phyloP scores from a whole-genome alignment of 139 green algal genomes.

The Tetradesmus lagerheimii region DNA sequence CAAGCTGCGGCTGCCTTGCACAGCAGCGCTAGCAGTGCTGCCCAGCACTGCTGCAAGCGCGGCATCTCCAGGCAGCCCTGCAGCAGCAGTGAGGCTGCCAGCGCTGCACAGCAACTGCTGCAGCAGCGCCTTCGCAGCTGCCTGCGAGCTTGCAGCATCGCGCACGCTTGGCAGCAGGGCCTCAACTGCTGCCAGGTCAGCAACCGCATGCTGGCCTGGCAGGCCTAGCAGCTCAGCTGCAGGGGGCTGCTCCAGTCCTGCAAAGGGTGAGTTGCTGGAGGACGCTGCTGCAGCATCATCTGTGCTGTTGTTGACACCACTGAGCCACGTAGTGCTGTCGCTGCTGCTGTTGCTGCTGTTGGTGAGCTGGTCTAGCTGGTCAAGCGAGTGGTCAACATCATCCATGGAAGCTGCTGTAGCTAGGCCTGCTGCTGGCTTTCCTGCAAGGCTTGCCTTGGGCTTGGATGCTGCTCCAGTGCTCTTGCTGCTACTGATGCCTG shows the following conservation, averaged over 20 bases:
- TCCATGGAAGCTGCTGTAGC: not conserved
- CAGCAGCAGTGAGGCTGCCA: not conserved
- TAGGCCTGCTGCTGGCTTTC: not conserved
- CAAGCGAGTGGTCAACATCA: not conserved
- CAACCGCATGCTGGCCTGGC: not conserved
- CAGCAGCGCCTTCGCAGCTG: not conserved
- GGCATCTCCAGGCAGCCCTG: not conserved
- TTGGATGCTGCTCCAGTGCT: not conserved
- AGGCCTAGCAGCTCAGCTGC: not conserved
- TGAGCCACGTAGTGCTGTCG: not conserved
- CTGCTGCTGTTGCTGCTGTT: not conserved
- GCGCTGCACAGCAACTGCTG: constrained; percentile 8
- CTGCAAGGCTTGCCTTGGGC: not conserved
- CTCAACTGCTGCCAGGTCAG: not conserved
- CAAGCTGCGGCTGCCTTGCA: not conserved
- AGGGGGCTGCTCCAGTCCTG: not conserved
- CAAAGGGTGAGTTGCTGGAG: not conserved
- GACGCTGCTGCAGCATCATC: not conserved
- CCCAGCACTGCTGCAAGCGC: not conserved
- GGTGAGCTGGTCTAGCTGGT: not conserved
- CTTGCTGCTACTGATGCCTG: not conserved
- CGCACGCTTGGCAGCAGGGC: not conserved
- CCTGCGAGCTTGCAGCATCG: not conserved
- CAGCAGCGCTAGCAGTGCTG: not conserved
- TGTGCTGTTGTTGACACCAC: not conserved